Base-by-base conservation (phyloP, 768 basidiomycete genomes). In the Amanita jacksonii region DNA sequence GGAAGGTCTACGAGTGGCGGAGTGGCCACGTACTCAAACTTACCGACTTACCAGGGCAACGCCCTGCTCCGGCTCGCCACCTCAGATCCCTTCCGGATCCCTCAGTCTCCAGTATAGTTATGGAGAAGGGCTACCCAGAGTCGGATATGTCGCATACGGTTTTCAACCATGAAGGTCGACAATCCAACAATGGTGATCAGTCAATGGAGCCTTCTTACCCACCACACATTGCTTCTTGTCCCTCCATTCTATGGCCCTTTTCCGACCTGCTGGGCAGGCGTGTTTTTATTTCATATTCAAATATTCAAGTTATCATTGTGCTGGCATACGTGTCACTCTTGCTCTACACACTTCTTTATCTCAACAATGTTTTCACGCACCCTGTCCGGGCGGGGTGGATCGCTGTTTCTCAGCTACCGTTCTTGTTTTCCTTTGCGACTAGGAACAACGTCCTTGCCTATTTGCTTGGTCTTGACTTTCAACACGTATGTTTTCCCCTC, bases 401-500 rank as follows among this genome's bases (percentile, higher is more conserved):
- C 3, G 65, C 75, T 7, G 58, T 70, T 18, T 72, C 77, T 3
- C 83, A 85, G 48, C 50, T 85, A 9, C 85, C 82, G 0, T 64
- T 82, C 40, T 66, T 81, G 16, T 70, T 81, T 54, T 68, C 70
- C 1, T 67, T 86, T 20, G 76, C 74, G 6, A 70, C 75, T 36
- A 88, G 88, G 67, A 85, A 85, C 57, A 84, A 75, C 56, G 42
- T 79, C 18, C 54, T 81, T 8, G 76, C 77, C 8, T 55, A 65
- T 37, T 51, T 82, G 8, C 52, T 80, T 18, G 81, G 82, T 6
- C 27, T 28, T 28, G 27, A 12, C 12, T 28, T 28, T 28, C 27
- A 28, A 28, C 27, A 28, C 12, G 27, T 28, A 28, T 28, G 27
- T 28, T 28, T 12, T 6, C 6, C 27, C 27, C 27, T 28, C 27